Evolutionary conservation across 1,284 basidiomycete genomes (phyloP).

Genomic region (Ceratobasidium sp.): DNA sequence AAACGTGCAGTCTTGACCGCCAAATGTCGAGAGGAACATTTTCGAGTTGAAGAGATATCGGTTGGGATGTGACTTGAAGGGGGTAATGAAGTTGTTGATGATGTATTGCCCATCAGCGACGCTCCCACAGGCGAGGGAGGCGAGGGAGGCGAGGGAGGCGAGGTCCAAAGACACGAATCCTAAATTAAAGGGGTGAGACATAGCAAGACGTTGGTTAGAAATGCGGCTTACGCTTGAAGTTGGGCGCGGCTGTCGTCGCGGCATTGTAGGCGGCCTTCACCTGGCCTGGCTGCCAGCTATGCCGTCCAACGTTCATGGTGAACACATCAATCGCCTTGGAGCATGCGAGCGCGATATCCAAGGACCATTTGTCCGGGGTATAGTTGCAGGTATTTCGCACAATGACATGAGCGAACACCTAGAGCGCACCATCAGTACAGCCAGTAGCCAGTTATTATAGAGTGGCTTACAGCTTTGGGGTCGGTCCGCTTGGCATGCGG

Average conservation of each 20-base stretch:
- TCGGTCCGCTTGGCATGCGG: constrained; percentile 1
- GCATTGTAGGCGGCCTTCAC: constrained; percentile 54
- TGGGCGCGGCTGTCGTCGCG: constrained; percentile 49
- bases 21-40: constrained; percentile 56
- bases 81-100: constrained; percentile 50
- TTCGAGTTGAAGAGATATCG: constrained; percentile 54
- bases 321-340: constrained; percentile 58
- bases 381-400: constrained; percentile 57
- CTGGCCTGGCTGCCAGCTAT: constrained; percentile 53
- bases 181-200: constrained; percentile 47
- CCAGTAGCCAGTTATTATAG: too few species aligned
- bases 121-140: constrained; percentile 49
- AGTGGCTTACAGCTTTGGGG: constrained; percentile 18
- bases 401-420: constrained; percentile 57
- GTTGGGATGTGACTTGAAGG: constrained; percentile 50
- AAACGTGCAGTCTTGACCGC: constrained; percentile 51
- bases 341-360: constrained; percentile 54
- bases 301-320: constrained; percentile 56
- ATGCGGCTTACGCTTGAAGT: constrained; percentile 54
- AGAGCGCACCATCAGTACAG: background rate
- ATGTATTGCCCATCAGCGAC: constrained; percentile 51
- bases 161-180: constrained; percentile 39
- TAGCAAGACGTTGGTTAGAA: constrained; percentile 47
- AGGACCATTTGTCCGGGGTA: constrained; percentile 52
- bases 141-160: too few species aligned